These are phyloP conservation scores for Cytospora schulzeri DNA, from an alignment of 2,329 filamentous ascomycete species.

Conservation along the genomic window DNA sequence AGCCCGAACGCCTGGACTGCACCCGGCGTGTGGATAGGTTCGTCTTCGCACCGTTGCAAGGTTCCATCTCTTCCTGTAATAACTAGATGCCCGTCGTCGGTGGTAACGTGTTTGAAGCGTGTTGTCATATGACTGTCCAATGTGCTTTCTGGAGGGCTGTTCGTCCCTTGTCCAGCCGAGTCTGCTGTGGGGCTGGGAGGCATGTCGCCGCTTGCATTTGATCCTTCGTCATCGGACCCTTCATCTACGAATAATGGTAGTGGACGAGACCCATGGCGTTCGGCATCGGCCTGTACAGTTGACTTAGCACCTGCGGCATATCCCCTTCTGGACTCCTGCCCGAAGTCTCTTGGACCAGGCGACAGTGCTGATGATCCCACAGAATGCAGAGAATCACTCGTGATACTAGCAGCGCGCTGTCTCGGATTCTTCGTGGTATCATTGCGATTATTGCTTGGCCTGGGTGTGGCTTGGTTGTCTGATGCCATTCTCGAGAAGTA, in stretches of 20 bases:
- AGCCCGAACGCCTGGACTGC: constrained; percentile 80
- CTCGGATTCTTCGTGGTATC: constrained; percentile 34
- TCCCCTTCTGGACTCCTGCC: constrained; percentile 38
- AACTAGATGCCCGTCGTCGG: constrained; percentile 77
- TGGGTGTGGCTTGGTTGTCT: constrained; percentile 10
- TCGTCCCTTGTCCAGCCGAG: constrained; percentile 13
- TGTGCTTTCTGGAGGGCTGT: constrained; percentile 2
- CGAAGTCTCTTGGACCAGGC: constrained; percentile 27
- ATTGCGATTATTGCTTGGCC: constrained; percentile 35
- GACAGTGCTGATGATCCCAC: constrained; percentile 11
- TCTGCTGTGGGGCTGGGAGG: constrained; percentile 8
- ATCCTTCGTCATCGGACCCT: constrained; percentile 36
- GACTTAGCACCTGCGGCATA: constrained; percentile 44
- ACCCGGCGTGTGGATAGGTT: constrained; percentile 86
- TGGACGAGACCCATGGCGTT: constrained; percentile 41
- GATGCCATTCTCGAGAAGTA: constrained; percentile 40
- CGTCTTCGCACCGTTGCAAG: constrained; percentile 83
- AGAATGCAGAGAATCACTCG: constrained; percentile 23
- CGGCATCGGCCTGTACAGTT: constrained; percentile 49
- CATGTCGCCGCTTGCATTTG: constrained; percentile 26
- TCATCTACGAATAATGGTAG: constrained; percentile 34
- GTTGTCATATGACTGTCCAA: constrained; percentile 58
- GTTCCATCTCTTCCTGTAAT: constrained; percentile 77
- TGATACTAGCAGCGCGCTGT: constrained; percentile 29
- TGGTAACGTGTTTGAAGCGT: constrained; percentile 77